Evolutionary conservation across 116 monocot species (phyloP).

Genomic region (Papilionanthe hybrid): DNA sequence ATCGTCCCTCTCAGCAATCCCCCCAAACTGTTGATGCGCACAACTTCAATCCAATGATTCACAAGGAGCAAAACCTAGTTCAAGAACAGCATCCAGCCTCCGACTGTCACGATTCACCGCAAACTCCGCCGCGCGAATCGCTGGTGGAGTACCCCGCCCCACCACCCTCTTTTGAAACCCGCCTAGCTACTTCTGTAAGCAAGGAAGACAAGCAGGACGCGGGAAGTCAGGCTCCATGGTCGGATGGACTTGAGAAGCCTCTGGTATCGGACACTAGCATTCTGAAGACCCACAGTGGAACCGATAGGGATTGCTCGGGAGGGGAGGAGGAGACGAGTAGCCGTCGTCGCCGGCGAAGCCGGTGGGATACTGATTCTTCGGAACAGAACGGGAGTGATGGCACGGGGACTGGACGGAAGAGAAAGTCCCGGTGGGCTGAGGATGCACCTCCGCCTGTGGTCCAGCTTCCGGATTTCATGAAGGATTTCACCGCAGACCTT

Average conservation of each 20-base stretch:
- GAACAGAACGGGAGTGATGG: constrained; percentile 25
- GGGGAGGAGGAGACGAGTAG: constrained; percentile 14
- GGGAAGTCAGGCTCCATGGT: background rate
- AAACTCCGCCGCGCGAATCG: constrained; percentile 1
- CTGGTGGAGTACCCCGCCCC: constrained; percentile 1
- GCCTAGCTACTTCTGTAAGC: background rate
- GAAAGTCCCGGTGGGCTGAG: constrained; percentile 76
- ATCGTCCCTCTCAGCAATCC: constrained; percentile 2
- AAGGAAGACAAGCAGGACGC: background rate
- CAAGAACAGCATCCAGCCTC: background rate
- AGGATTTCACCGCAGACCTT: constrained; percentile 72
- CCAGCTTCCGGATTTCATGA: constrained; percentile 88
- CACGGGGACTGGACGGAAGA: constrained; percentile 30
- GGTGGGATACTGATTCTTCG: constrained; percentile 58
- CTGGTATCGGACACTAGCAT: constrained; percentile 8
- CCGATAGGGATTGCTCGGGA: constrained; percentile 13
- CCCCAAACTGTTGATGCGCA: constrained; percentile 3
- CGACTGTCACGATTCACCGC: background rate
- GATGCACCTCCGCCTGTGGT: constrained; percentile 48
- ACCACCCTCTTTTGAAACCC: constrained; percentile 5
- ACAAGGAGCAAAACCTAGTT: background rate
- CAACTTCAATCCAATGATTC: background rate
- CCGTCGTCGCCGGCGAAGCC: constrained; percentile 45
- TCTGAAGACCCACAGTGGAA: constrained; percentile 15
- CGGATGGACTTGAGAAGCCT: constrained; percentile 9